Conservation (phyloP, 2,329 filamentous ascomycete genomes). For the Stachybotrys chlorohalonatus region DNA sequence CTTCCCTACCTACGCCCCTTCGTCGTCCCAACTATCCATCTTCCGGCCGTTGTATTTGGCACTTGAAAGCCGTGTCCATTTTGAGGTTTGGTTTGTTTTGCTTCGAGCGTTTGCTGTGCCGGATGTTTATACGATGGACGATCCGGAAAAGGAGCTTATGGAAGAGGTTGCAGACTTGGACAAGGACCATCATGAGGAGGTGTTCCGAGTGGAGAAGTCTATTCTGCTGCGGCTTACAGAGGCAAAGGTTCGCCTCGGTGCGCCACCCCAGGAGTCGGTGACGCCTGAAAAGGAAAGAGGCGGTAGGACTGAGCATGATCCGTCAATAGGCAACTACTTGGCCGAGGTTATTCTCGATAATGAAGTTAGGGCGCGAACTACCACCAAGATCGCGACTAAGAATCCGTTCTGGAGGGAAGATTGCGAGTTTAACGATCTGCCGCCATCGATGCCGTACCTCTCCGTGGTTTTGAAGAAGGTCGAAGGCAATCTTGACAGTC, state of each 20-base stretch:
- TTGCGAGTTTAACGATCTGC: conserved; percentile 67
- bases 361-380: conserved; percentile 68
- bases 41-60: conserved; percentile 85
- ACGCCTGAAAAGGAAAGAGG: conserved; percentile 3
- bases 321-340: conserved; percentile 58
- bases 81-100: conserved; percentile 95
- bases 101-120: conserved; percentile 86
- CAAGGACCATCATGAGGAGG: conserved; percentile 33
- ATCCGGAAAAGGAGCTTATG: conserved; percentile 31
- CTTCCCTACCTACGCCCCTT: conserved; percentile 82
- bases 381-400: conserved; percentile 59
- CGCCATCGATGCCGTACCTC: conserved; percentile 57
- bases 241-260: conserved; percentile 40
- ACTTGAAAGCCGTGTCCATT: conserved; percentile 78
- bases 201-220: conserved; percentile 55
- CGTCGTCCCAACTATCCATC: conserved; percentile 62
- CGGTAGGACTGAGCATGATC: conserved; percentile 26
- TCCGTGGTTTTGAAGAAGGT: conserved; percentile 64
- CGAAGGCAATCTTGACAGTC: conserved; percentile 38
- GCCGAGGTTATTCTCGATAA: conserved; percentile 74
- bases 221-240: conserved; percentile 51
- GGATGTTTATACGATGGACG: conserved; percentile 67
- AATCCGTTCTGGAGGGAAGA: conserved; percentile 79
- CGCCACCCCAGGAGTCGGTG: conserved; percentile 10
- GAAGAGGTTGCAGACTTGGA: conserved; percentile 29